Base-by-base conservation (phyloP, 208 protist genomes). In the Crithidia bombi region DNA sequence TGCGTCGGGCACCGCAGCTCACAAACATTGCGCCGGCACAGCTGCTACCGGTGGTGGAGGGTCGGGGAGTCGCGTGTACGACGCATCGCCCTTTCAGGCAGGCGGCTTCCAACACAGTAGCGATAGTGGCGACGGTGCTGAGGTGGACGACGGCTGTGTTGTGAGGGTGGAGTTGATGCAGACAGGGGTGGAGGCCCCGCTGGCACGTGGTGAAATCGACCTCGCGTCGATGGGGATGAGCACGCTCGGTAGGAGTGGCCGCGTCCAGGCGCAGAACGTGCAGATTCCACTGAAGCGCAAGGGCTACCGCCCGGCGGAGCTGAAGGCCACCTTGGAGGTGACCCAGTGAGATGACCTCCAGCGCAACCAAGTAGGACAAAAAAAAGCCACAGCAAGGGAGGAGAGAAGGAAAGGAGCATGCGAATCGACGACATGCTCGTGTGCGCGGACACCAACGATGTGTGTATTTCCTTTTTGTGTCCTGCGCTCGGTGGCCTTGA, bases 151-250 rank as follows among this genome's bases (percentile, higher is more conserved):
- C 10, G 46, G 33, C 50, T 25, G 41, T 6, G 70, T 68, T 9
- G 33, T 69, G 52, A 2, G 17, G 23, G 62, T 75, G 30, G 70
- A 75, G 36, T 35, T 75, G 36, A 63, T 75, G 70, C 62, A 69
- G 44, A 36, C 19, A 2, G 70, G 70, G 4, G 33, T 57, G 21
- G 33, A 32, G 17, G 21, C 46, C 17, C 70, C 62, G n/a, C 43
- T 75, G 19, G 70, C 70, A 35, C 32, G 51, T 26, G 70, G 70
- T 0, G 14, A 47, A 35, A 44, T 75, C 19, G 35, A 65, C 25
- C 21, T 75, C 26, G 17, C 14, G 10, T 30, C 19, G n/a, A 5
- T 58, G 41, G 70, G 70, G 5, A 5, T 65, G 14, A 36, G 41
- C 44, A 38, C 44, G 23, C 32, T 25, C 44, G 28, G 23, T 21